phyloP scores from a whole-genome alignment of 116 monocot genomes.

The Zostera marina region DNA sequence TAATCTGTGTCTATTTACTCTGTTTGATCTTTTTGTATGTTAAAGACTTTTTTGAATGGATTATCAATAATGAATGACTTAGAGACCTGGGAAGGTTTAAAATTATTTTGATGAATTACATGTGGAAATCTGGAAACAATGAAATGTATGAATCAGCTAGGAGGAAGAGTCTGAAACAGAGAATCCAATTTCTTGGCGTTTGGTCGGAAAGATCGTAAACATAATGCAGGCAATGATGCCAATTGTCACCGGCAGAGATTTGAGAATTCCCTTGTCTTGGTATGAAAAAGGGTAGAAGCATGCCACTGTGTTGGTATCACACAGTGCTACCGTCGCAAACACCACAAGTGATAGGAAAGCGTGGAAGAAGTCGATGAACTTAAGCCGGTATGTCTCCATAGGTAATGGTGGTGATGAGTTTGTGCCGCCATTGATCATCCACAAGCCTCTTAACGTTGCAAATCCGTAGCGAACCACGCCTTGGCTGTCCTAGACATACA shows the following conservation, averaged over 20 bases:
- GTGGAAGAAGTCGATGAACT: slow-evolving; percentile 26
- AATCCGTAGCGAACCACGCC: slow-evolving; percentile 16
- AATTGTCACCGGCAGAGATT: slow-evolving; percentile 15
- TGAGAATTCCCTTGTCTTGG: slow-evolving; percentile 10
- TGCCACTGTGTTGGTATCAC: slow-evolving; percentile 14
- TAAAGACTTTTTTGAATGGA: too few species aligned
- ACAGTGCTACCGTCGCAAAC: slow-evolving; percentile 22
- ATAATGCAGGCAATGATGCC: slow-evolving; percentile 29
- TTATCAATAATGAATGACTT: too few species aligned
- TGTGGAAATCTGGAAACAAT: too few species aligned
- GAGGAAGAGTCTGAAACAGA: slow-evolving; percentile 9
- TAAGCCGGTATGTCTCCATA: slow-evolving; percentile 14
- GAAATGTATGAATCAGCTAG: too few species aligned
- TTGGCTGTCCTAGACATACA: background rate
- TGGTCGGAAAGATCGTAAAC: slow-evolving; percentile 31
- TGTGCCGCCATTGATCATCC: slow-evolving; percentile 24
- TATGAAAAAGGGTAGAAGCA: slow-evolving; percentile 27
- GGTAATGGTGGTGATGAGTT: slow-evolving; percentile 1
- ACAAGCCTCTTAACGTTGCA: slow-evolving; percentile 22
- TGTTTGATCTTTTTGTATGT: background rate
- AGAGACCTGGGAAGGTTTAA: too few species aligned
- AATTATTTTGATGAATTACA: too few species aligned
- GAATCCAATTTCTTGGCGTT: slow-evolving; percentile 34
- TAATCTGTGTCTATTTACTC: too few species aligned
- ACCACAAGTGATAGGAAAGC: slow-evolving; percentile 19